phyloP scores from a whole-genome alignment of 2,329 filamentous ascomycete genomes.

The Colletotrichum euphorbiae region DNA sequence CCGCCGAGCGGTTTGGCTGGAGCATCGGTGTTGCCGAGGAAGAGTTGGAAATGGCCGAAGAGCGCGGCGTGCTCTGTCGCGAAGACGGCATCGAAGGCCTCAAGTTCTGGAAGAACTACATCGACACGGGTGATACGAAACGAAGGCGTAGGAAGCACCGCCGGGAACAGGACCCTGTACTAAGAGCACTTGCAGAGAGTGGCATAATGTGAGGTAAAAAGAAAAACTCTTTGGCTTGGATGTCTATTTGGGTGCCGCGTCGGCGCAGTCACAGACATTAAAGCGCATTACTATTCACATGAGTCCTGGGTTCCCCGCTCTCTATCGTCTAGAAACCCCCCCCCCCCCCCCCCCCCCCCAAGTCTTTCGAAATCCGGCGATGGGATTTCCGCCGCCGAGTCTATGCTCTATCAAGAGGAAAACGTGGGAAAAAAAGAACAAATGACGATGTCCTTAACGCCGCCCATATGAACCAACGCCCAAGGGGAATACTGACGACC shows the following conservation, averaged over 20 bases:
- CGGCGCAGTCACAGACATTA: slow-evolving; percentile 28
- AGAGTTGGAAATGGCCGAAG: slow-evolving; percentile 97
- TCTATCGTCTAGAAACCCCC: slow-evolving; percentile 20
- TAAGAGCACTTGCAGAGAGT: slow-evolving; percentile 56
- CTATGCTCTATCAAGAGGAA: slow-evolving; percentile 18
- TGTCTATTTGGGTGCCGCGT: slow-evolving; percentile 28
- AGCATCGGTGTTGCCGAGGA: slow-evolving; percentile 96
- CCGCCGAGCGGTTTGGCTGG: slow-evolving; percentile 93
- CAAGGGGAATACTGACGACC: slow-evolving; percentile 11
- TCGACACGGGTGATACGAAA: slow-evolving; percentile 57
- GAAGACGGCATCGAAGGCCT: slow-evolving; percentile 93
- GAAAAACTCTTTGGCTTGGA: slow-evolving; percentile 12
- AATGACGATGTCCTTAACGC: slow-evolving; percentile 14
- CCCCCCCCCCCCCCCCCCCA: too few relatives aligned
- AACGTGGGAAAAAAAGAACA: neutral
- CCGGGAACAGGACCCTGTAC: slow-evolving; percentile 55
- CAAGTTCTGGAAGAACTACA: slow-evolving; percentile 91
- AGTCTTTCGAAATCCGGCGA: neutral
- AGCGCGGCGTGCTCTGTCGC: slow-evolving; percentile 85
- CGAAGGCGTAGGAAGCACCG: slow-evolving; percentile 43
- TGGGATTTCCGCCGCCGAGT: slow-evolving; percentile 3
- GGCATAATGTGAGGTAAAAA: slow-evolving; percentile 49
- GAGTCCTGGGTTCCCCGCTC: slow-evolving; percentile 13
- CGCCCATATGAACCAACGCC: slow-evolving; percentile 36
- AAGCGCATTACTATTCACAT: slow-evolving; percentile 40